Evolutionary conservation across 2,329 filamentous ascomycete genomes (phyloP), one percentile per base, ranked within the genome.

Genomic region (Diaporthe citri): DNA sequence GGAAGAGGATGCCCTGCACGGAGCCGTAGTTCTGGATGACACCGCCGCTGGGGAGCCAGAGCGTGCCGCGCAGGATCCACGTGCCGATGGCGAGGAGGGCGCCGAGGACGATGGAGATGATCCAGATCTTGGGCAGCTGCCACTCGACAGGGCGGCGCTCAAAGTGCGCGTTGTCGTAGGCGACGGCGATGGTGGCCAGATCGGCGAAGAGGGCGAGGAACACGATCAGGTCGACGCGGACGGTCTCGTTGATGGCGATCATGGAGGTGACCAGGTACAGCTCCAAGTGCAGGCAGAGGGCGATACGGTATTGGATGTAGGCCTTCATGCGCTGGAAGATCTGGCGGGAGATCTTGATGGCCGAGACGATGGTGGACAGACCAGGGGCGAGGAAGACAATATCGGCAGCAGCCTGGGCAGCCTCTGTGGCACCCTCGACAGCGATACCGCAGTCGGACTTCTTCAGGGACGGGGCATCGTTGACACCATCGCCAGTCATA

Each of bases 41-140:
- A 87, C 93, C 93, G 82, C 93, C 93, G 83, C 90, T 90, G 76
- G 86, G 85, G 36, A 94, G 84, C 88, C 91, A 95, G 80, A 95
- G 85, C 64, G 93, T 89, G 73, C 90, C 93, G 81, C 93, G 93
- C 77, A 94, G 86, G 81, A 95, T 87, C 93, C 93, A 95, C 79
- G 93, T 95, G 76, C 87, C 93, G 57, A 90, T 81, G 72, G 93
- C 93, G 57, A 95, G 91, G 55, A 94, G 85, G 51, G 90, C 78
- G 83, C 93, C 93, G 71, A 95, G 90, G 75, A 93, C 86, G 78
- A 93, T 87, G 76, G 90, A 92, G 81, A 95, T 94, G 78, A 95
- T 89, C 93, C 93, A 95, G 82, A 95, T 95, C 89, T 95, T 95
- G 78, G 93, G 93, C 77, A 95, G 84, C 86, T 95, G 93, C 93